phyloP scores from a whole-genome alignment of 495 filamentous ascomycete species.

The Oidiodendron maius region DNA sequence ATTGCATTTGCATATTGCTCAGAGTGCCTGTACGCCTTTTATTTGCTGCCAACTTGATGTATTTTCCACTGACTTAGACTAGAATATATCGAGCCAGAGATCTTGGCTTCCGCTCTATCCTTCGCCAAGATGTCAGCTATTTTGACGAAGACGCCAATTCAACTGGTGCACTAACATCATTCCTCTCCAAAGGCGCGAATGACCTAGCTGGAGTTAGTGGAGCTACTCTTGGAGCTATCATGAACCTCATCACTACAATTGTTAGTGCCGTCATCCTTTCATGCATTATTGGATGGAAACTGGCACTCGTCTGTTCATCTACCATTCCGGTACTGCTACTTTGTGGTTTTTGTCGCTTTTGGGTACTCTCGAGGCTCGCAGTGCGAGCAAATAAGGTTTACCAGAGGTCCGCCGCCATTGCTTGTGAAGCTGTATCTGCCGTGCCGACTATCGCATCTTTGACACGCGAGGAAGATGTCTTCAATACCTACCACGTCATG shows the following conservation, averaged over 20 bases:
- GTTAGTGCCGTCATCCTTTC: constrained; percentile 44
- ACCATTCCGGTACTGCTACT: constrained; percentile 31
- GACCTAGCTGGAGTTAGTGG: constrained; percentile 29
- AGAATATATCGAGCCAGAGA: constrained; percentile 27
- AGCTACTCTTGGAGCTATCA: constrained; percentile 15
- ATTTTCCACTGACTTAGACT: neutral
- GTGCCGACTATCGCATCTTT: constrained; percentile 52
- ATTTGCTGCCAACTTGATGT: neutral
- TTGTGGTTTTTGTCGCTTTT: constrained; percentile 5
- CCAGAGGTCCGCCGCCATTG: constrained; percentile 38
- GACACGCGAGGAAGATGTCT: constrained; percentile 36
- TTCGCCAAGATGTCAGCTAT: constrained; percentile 53
- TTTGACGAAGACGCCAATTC: constrained; percentile 59
- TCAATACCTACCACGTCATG: constrained; percentile 15
- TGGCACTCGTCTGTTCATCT: constrained; percentile 45
- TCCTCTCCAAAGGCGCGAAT: constrained; percentile 50
- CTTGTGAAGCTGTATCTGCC: constrained; percentile 46
- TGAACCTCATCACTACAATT: constrained; percentile 39
- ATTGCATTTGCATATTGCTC: constrained; percentile 36
- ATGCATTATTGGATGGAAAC: constrained; percentile 58
- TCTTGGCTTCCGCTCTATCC: constrained; percentile 48
- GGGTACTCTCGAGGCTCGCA: constrained; percentile 35
- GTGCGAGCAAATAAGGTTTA: neutral
- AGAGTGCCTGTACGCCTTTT: constrained; percentile 37
- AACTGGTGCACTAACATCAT: constrained; percentile 52